phyloP scores from a whole-genome alignment of 2,329 filamentous ascomycete genomes.

The Sporothrix pallida region DNA sequence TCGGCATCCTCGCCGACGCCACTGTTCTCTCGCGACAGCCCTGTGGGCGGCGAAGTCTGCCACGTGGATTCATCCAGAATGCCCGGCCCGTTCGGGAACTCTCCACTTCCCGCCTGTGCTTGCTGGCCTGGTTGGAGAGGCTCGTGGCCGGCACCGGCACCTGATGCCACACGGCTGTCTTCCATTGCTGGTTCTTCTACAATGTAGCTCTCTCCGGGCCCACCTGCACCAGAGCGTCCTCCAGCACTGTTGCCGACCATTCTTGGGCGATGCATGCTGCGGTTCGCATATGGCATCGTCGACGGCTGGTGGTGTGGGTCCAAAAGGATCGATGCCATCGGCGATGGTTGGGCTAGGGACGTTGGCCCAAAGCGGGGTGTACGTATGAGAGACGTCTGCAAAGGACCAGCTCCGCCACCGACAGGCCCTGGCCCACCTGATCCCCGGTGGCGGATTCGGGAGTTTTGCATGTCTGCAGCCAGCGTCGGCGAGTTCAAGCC shows the following conservation, averaged over 20 bases:
- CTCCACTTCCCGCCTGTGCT: conserved; percentile 51
- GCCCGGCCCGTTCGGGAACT: conserved; percentile 58
- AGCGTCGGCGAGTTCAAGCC: conserved; percentile 68
- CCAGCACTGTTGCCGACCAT: conserved; percentile 38
- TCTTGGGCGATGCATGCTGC: conserved; percentile 56
- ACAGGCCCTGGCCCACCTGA: conserved; percentile 26
- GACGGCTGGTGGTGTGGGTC: conserved; percentile 77
- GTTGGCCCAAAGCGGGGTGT: conserved; percentile 54
- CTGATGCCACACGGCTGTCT: conserved; percentile 37
- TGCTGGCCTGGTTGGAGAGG: conserved; percentile 44
- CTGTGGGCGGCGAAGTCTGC: conserved; percentile 62
- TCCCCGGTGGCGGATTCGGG: conserved; percentile 54
- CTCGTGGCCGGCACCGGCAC: conserved; percentile 55
- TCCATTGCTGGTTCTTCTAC: conserved; percentile 61
- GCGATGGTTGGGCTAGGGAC: conserved; percentile 59
- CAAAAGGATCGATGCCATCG: conserved; percentile 74
- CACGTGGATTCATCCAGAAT: conserved; percentile 63
- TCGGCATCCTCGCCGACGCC: conserved; percentile 54
- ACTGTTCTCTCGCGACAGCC: conserved; percentile 60
- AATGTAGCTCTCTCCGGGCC: conserved; percentile 57
- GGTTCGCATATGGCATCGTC: conserved; percentile 52
- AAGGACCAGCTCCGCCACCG: conserved; percentile 40
- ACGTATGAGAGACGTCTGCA: conserved; percentile 40
- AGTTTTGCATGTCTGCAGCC: conserved; percentile 61
- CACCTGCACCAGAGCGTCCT: conserved; percentile 49